phyloP scores from a whole-genome alignment of 1,139 yeast species.

The Debaryomyces sp. region DNA sequence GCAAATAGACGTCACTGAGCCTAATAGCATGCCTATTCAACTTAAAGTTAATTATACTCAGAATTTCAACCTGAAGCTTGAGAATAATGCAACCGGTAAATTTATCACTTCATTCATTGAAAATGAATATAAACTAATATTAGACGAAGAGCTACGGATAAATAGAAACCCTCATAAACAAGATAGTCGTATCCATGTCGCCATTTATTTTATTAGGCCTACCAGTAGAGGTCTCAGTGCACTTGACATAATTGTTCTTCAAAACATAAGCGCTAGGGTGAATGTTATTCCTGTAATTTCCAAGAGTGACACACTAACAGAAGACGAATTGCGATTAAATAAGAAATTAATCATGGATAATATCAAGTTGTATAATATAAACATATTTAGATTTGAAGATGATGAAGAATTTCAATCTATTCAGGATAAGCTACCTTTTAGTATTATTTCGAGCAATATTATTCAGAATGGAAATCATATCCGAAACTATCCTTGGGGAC shows the following conservation, averaged over 20 bases:
- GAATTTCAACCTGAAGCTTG: slow-evolving; percentile 37
- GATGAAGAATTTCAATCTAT: slow-evolving; percentile 15
- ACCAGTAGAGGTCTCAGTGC: slow-evolving; percentile 52
- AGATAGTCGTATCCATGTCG: slow-evolving; percentile 66
- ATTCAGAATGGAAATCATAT: slow-evolving; percentile 9
- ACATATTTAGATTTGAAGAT: slow-evolving; percentile 50
- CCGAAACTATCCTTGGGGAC: slow-evolving; percentile 18
- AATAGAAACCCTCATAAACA: slow-evolving; percentile 54
- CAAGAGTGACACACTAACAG: slow-evolving; percentile 60
- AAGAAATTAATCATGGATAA: slow-evolving; percentile 48
- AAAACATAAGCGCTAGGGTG: slow-evolving; percentile 48
- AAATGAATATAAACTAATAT: slow-evolving; percentile 54
- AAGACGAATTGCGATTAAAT: slow-evolving; percentile 44
- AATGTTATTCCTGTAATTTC: slow-evolving; percentile 61
- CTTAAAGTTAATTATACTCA: slow-evolving; percentile 27
- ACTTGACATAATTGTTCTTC: slow-evolving; percentile 53
- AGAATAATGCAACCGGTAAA: slow-evolving; percentile 29
- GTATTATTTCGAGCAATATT: slow-evolving; percentile 21
- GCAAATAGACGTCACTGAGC: slow-evolving; percentile 18
- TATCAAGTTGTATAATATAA: slow-evolving; percentile 45
- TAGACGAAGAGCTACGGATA: slow-evolving; percentile 63
- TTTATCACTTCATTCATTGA: slow-evolving; percentile 52
- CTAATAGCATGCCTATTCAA: slow-evolving; percentile 25
- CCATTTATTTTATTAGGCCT: slow-evolving; percentile 61
- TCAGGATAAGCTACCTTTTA: slow-evolving; percentile 24